Evolutionary conservation across 257 asterid genomes (phyloP), one percentile per base, ranked within the genome.

Genomic region (Fraxinus anomala): DNA sequence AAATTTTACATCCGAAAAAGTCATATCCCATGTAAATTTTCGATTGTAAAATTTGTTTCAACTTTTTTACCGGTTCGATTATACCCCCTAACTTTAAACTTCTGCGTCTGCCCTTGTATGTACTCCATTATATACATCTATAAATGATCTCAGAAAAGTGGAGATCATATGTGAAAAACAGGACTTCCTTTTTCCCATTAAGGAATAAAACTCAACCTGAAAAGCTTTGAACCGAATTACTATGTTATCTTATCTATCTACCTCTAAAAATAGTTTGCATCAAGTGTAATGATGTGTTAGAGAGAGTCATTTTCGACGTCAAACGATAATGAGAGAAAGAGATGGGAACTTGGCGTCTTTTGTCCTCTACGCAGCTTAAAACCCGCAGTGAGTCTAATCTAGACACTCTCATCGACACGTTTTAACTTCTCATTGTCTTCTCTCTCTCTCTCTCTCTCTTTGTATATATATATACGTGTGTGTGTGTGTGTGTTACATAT

Each of bases 331-430:
- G 16, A 61, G 63, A 19, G 63, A 51, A 23, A 21, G 68, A 61
- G 28, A 23, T 23, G 11, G 28, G 10, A 61, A 61, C 68, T 61
- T 61, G 16, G 68, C 68, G 68, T 61, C 68, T 61, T 61, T 61
- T 61, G 68, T 23, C 68, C 31, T 21, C 68, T 23, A 61, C 68
- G 68, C 31, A 21, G 68, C 68, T 61, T 61, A 61, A 61, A 61
- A 21, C 31, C 68, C 68, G 68, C 68, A 61, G 68, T 9, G 31
- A 23, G 30, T 5, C 68, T 40, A 40, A 40, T 40, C 47, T 40
- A 21, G 4, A 17, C 63, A 51, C 63, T 0, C 63, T 19, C 63
- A 51, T 51, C 6, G 80, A 85, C 88, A 82, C 88, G 88, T 82
- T 77, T 85, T 81, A 36, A 80, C 84, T 9, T 63, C 71, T 81